These are phyloP conservation scores for Spencermartinsiella europaea DNA, from an alignment of 805 yeast species.

Conservation along the genomic window DNA sequence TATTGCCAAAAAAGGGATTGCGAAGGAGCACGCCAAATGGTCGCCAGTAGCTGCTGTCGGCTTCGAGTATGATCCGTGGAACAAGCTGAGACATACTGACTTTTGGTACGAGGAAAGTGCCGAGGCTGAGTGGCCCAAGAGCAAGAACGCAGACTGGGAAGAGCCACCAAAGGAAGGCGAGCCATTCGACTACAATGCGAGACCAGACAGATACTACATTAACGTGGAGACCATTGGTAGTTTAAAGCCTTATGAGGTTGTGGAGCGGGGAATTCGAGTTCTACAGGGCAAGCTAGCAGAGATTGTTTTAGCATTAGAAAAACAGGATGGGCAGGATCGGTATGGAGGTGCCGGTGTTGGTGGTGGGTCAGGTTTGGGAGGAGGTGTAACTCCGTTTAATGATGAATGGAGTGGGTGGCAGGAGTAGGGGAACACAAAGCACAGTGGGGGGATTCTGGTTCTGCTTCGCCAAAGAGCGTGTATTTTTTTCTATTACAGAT, in stretches of 20 bases:
- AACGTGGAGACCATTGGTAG: slow-evolving; percentile 92
- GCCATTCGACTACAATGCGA: slow-evolving; percentile 75
- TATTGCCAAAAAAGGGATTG: slow-evolving; percentile 95
- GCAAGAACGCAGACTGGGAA: slow-evolving; percentile 88
- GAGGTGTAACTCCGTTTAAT: slow-evolving; percentile 4
- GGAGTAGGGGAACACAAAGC: not conserved
- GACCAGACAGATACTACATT: slow-evolving; percentile 75
- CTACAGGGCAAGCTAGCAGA: slow-evolving; percentile 88
- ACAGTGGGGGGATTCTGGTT: too few relatives aligned
- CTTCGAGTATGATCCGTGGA: slow-evolving; percentile 99
- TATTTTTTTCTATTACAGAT: too few relatives aligned
- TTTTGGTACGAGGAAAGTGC: slow-evolving; percentile 93
- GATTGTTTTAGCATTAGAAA: slow-evolving; percentile 63
- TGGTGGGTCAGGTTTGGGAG: not conserved
- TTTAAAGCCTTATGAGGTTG: slow-evolving; percentile 83
- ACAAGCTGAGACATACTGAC: slow-evolving; percentile 91
- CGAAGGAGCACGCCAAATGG: slow-evolving; percentile 99
- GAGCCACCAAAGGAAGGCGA: slow-evolving; percentile 90
- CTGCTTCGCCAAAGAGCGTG: too few relatives aligned
- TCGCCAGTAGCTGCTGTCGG: slow-evolving; percentile 94
- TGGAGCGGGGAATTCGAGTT: slow-evolving; percentile 75
- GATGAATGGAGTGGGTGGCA: slow-evolving; percentile 4
- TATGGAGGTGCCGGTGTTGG: not conserved
- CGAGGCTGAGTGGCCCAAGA: slow-evolving; percentile 88
- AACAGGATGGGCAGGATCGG: slow-evolving; percentile 13